A percentile compares a stretch with the other conserved stretches of the same genome.
Conservation (phyloP, 495 filamentous ascomycete genomes). For the Podospora bellae-mahoneyi region DNA sequence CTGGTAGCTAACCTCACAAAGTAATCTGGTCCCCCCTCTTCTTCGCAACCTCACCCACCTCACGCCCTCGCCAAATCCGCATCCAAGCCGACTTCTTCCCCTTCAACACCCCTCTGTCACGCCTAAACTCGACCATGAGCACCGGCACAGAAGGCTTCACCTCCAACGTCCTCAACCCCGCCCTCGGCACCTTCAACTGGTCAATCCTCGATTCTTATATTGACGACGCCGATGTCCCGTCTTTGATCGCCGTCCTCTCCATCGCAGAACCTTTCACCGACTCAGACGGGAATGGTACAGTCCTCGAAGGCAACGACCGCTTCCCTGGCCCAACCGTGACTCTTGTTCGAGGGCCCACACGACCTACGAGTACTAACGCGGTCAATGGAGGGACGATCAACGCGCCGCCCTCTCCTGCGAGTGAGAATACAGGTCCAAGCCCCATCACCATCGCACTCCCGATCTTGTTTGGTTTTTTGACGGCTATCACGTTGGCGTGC, state of each 20-base stretch:
- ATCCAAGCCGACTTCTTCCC: conserved; percentile 23
- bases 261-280: conserved; percentile 20
- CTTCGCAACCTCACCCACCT: conserved; percentile 6
- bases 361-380: not conserved
- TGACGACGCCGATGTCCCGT: not conserved
- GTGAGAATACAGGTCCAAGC: conserved; percentile 9
- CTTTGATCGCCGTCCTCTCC: conserved; percentile 15
- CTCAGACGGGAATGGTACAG: conserved; percentile 18
- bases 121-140: not conserved
- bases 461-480: conserved; percentile 18
- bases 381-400: conserved; percentile 5
- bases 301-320: conserved; percentile 13
- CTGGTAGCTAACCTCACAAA: not conserved
- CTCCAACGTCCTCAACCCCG: conserved; percentile 17
- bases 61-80: conserved; percentile 13
- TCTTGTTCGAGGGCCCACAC: conserved; percentile 9
- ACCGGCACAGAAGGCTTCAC: conserved; percentile 20
- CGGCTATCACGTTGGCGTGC: conserved; percentile 12
- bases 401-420: not conserved
- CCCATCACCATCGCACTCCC: conserved; percentile 26
- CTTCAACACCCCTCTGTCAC: not conserved
- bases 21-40: conserved; percentile 10
- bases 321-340: conserved; percentile 19
- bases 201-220: conserved; percentile 20
- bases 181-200: conserved; percentile 23